Base-by-base conservation (phyloP, 1,284 basidiomycete species). In the Ganoderma boninense region DNA sequence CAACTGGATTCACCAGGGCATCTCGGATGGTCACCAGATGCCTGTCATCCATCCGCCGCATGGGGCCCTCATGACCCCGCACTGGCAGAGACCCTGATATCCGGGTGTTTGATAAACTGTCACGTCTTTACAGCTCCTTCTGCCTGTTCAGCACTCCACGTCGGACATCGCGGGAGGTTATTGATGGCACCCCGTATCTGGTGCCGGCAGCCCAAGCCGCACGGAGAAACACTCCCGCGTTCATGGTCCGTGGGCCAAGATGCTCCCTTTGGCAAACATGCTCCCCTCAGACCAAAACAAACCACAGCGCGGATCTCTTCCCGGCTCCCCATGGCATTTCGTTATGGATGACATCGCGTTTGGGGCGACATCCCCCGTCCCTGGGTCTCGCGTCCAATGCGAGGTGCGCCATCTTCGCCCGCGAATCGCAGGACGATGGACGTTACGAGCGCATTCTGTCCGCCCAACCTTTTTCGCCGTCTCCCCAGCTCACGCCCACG, bases 1-100 rank as follows among this genome's bases (percentile, higher is more conserved):
- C n/a, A 43, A 77, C 72, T 78, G 80, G 67, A 74, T 83, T 35
- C 78, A 80, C 64, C 83, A 80, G 81, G 80, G 78, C 71, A 76
- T 80, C 59, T 26, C 49, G 49, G 78, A 80, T 64, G 78, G 74
- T 18, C 73, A 82, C 18, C 80, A 83, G 70, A 77, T 83, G 13
- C 81, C 82, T 26, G 82, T 82, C 1, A 77, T 84, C 54, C 78
- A 75, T 49, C 75, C 78, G 26, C 83, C 82, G 0, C 71, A 75
- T 23, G 81, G 80, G 20, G 82, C 83, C 40, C 66, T 67, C 26
- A 70, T 63, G 65, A 80, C 79, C 5, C 64, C 77, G 26, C 35
- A 38, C 10, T 38, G 35, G 43, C 80, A 80, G 64, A 74, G 81
- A 20, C 83, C 82, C 10, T 20, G 18, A 16, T 18, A 65, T 83